Base-by-base conservation (phyloP, 495 filamentous ascomycete genomes). In the Penicillium chermesinum region DNA sequence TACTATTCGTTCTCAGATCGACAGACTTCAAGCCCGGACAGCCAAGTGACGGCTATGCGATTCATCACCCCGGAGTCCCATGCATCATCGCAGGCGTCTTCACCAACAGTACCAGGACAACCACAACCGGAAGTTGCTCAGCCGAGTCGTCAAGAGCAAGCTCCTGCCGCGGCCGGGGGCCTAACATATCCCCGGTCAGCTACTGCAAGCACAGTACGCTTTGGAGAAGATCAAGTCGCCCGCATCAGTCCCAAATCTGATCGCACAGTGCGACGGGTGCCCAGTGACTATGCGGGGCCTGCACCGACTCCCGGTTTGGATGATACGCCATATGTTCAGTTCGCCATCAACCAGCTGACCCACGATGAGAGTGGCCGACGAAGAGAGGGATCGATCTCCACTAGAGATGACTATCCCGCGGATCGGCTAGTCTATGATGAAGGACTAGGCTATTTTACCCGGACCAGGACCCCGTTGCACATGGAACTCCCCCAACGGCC, bases 341-440 rank as follows among this genome's bases (percentile, higher is more conserved):
- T 85, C 59, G 85, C 85, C 30, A 82, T 88, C 40, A 82, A 86
- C 42, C 84, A 87, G 57, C 71, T 88, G 43, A 87, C 85, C 6
- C 66, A 79, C 18, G 80, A 87, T 52, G 82, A 85, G 45, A 76
- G 82, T 39, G 68, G 77, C 4, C 42, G 53, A 13, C 62, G 61
- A 1, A 39, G 58, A 7, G 53, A 57, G 25, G 61, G 72, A 53
- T 67, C 71, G 3, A 41, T 59, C 14, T 63, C 57, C 2, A 76
- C 33, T 12, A 41, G 60, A 18, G 61, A 69, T 33, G 67, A 73
- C 14, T 74, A 76, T 49, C 66, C 73, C 2, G 64, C 64, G 5
- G 74, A 81, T n/a, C 66, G 72, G 17, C 61, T 78, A 4, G 54
- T 82, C 2, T 75, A 74, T 55, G 74, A 80, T 53, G 68, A 75